phyloP scores from a whole-genome alignment of 148 eudicot species.

The Camellia japonica region DNA sequence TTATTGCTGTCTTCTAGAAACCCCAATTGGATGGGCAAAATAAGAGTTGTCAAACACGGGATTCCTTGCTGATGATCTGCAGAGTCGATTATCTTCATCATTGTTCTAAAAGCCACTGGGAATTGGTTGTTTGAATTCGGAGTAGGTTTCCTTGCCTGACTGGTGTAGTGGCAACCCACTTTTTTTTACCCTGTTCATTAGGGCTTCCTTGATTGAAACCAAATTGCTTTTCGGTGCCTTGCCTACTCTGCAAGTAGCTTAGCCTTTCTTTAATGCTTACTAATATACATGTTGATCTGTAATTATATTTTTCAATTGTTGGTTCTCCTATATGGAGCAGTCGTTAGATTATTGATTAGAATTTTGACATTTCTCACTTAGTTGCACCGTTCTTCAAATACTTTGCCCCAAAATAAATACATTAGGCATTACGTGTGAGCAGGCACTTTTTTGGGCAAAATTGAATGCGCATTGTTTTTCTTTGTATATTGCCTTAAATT shows the following conservation, averaged over 20 bases:
- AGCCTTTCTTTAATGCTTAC: neutral
- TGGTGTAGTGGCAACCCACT: neutral
- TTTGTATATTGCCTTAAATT: neutral
- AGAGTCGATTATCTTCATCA: neutral
- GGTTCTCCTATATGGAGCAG: neutral
- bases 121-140: neutral
- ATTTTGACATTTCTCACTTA: neutral
- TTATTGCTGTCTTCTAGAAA: neutral
- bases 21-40: neutral
- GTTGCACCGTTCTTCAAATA: neutral
- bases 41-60: neutral
- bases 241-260: neutral
- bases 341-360: neutral
- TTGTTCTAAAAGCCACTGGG: neutral
- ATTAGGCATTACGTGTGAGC: too few relatives aligned
- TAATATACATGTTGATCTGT: neutral
- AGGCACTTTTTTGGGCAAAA: too few relatives aligned
- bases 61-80: neutral
- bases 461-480: neutral
- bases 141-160: neutral
- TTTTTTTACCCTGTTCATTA: neutral
- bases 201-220: neutral
- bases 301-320: neutral
- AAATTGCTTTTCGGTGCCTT: neutral
- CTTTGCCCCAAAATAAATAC: too few relatives aligned